Conservation (phyloP, 1,284 basidiomycete genomes). For the Austropuccinia psidii region DNA sequence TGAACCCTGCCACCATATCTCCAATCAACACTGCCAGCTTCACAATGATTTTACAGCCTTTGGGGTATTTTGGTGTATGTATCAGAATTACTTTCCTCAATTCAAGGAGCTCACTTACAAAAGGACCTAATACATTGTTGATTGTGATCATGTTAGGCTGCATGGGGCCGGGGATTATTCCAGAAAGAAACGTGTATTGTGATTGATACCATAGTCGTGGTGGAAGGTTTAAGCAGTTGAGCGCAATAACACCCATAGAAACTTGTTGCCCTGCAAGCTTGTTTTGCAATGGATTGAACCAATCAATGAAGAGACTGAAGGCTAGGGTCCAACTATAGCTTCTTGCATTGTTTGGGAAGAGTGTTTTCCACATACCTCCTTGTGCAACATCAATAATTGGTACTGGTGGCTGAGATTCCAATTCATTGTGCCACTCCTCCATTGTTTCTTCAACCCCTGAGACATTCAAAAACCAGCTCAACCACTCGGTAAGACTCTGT, state of each 20-base stretch:
- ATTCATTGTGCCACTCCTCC: too few species aligned
- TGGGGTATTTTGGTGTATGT: background rate
- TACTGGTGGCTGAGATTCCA: too few species aligned
- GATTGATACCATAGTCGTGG: background rate
- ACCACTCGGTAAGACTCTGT: too few species aligned
- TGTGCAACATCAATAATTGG: too few species aligned
- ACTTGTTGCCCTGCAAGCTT: background rate
- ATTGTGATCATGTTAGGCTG: conserved; percentile 7
- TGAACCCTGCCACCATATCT: background rate
- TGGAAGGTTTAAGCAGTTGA: conserved; percentile 13
- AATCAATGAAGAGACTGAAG: conserved; percentile 14
- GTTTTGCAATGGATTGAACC: conserved; percentile 24
- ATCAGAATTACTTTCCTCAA: conserved; percentile 2
- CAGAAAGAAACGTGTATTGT: conserved; percentile 11
- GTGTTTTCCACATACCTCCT: too few species aligned
- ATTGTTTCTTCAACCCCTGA: too few species aligned
- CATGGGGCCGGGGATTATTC: background rate
- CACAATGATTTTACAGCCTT: too few species aligned
- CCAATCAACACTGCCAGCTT: conserved; percentile 10
- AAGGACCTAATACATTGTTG: conserved; percentile 1
- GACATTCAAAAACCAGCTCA: too few species aligned
- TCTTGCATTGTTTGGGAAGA: too few species aligned
- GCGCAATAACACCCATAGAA: background rate
- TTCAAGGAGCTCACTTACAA: background rate
- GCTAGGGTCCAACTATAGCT: too few species aligned